Conservation (phyloP, 2,329 filamentous ascomycete genomes). For the Peltaster fructicola region DNA sequence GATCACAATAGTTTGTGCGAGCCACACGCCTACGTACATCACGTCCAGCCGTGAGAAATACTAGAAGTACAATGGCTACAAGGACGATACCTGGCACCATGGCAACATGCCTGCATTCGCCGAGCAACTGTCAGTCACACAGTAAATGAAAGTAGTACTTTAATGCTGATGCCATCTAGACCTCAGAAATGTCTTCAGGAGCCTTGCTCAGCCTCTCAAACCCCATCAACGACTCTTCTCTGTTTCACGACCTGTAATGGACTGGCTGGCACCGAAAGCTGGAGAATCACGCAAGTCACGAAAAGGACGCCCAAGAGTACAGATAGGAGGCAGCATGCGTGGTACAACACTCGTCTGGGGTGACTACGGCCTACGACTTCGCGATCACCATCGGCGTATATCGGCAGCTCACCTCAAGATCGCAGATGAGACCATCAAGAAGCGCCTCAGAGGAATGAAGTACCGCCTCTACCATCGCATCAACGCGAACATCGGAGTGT, state of each 20-base stretch:
- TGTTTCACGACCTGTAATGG: slow-evolving; percentile 28
- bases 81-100: too few relatives aligned
- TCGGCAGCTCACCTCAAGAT: slow-evolving; percentile 72
- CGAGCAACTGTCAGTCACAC: too few relatives aligned
- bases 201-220: slow-evolving; percentile 9
- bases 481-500: slow-evolving; percentile 85
- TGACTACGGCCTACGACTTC: slow-evolving; percentile 86
- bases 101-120: too few relatives aligned
- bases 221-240: slow-evolving; percentile 8
- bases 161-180: slow-evolving; percentile 10
- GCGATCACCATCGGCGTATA: slow-evolving; percentile 81
- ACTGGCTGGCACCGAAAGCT: slow-evolving; percentile 68
- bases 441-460: slow-evolving; percentile 71
- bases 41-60: too few relatives aligned
- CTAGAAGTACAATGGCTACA: too few relatives aligned
- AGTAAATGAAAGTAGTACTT: too few relatives aligned
- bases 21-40: too few relatives aligned
- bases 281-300: slow-evolving; percentile 72
- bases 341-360: slow-evolving; percentile 95
- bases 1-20: too few relatives aligned
- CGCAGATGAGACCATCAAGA: slow-evolving; percentile 85
- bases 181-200: slow-evolving; percentile 16
- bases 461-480: slow-evolving; percentile 87
- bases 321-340: slow-evolving; percentile 76
- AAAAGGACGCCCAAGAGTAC: slow-evolving; percentile 73